Percentiles rank a stretch among this genome's conserved stretches.
Evolutionary conservation across 768 basidiomycete species (phyloP).

Genomic region (Pisolithus orientalis): DNA sequence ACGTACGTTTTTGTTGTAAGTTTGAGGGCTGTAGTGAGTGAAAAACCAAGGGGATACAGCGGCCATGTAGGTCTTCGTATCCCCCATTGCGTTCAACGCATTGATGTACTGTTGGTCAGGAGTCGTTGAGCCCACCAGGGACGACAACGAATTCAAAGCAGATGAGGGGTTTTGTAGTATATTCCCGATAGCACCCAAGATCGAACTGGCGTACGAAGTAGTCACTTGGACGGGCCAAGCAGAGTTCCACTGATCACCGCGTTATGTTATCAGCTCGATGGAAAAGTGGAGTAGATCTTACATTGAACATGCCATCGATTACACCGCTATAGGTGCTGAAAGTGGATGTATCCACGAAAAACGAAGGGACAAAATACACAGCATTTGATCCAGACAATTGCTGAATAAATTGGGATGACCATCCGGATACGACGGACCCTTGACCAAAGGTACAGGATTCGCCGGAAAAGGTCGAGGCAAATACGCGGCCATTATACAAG

Average conservation of each 20-base stretch:
- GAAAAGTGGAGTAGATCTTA: constrained; percentile 23
- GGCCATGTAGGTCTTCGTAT: constrained; percentile 35
- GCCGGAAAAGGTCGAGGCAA: constrained; percentile 70
- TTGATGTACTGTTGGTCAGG: constrained; percentile 52
- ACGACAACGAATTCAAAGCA: constrained; percentile 23
- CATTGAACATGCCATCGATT: constrained; percentile 57
- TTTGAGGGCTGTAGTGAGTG: constrained; percentile 62
- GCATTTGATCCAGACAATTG: constrained; percentile 37
- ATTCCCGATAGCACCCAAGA: constrained; percentile 11
- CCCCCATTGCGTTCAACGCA: constrained; percentile 29
- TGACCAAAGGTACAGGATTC: constrained; percentile 65
- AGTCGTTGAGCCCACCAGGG: constrained; percentile 40
- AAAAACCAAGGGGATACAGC: constrained; percentile 75
- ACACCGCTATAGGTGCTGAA: constrained; percentile 42
- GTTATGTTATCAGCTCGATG: constrained; percentile 9
- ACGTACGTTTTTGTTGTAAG: constrained; percentile 69
- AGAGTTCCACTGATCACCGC: constrained; percentile 58
- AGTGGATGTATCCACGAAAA: constrained; percentile 52
- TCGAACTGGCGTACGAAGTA: constrained; percentile 10
- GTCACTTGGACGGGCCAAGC: constrained; percentile 71
- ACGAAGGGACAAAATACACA: constrained; percentile 65
- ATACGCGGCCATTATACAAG: constrained; percentile 37
- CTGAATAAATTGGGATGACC: constrained; percentile 49
- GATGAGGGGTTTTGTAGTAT: constrained; percentile 3
- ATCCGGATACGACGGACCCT: constrained; percentile 42